phyloP scores from a whole-genome alignment of 169 alveolate genomes.

The Eimeria acervulina region DNA sequence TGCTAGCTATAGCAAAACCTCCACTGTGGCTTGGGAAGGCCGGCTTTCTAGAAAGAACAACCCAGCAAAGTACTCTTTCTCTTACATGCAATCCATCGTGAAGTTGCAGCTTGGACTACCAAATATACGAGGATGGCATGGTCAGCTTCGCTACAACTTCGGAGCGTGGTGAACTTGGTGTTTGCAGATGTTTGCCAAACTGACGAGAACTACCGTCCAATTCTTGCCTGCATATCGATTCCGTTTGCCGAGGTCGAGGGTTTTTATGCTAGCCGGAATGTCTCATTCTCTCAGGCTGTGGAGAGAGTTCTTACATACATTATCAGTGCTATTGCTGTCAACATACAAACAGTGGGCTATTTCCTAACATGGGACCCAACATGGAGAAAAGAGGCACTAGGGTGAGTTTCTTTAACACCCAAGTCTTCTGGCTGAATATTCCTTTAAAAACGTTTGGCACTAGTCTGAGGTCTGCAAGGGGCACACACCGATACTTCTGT shows the following conservation, averaged over 20 bases:
- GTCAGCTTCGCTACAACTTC: neutral
- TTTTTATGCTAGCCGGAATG: neutral
- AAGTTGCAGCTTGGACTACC: neutral
- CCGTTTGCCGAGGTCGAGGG: conserved; percentile 30
- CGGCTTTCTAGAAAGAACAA: neutral
- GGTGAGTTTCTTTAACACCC: neutral
- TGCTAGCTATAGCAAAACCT: too few relatives aligned
- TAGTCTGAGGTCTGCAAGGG: neutral
- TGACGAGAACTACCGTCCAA: conserved; percentile 60
- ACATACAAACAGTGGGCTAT: conserved; percentile 27
- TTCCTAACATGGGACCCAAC: conserved; percentile 59
- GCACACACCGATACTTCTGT: neutral
- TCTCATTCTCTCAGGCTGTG: neutral
- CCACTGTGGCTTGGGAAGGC: neutral
- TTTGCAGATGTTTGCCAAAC: conserved; percentile 71
- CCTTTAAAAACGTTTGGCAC: neutral
- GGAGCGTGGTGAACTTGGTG: neutral
- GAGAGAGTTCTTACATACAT: conserved; percentile 30
- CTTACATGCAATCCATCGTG: neutral
- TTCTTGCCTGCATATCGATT: conserved; percentile 49
- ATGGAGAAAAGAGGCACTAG: conserved; percentile 52
- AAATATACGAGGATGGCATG: neutral
- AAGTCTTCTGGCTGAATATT: neutral
- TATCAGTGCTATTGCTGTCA: conserved; percentile 36
- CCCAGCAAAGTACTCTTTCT: neutral